These are phyloP conservation scores for Microascus cirrosus DNA, from an alignment of 2,329 filamentous ascomycete genomes.

Conservation along the genomic window DNA sequence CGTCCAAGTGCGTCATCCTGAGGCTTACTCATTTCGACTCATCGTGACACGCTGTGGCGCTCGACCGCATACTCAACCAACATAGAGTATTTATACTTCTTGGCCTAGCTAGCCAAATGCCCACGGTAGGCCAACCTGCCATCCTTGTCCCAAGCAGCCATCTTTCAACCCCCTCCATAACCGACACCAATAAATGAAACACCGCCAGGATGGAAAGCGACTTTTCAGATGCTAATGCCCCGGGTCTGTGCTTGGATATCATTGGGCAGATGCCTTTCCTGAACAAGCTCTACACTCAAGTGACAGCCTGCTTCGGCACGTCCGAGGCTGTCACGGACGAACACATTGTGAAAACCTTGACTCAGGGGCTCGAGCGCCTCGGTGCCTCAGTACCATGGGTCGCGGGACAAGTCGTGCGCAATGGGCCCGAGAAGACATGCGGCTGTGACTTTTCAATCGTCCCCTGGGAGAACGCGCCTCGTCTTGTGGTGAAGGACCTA, in stretches of 20 bases:
- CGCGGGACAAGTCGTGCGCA: constrained; percentile 24
- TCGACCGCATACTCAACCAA: background rate
- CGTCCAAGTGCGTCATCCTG: too few species aligned
- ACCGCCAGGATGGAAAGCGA: background rate
- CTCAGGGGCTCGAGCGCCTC: constrained; percentile 22
- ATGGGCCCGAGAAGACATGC: background rate
- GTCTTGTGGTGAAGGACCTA: constrained; percentile 26
- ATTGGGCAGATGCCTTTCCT: constrained; percentile 2
- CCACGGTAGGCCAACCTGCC: too few species aligned
- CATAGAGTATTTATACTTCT: background rate
- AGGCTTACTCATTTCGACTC: background rate
- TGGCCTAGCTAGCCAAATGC: too few species aligned
- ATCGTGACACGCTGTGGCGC: background rate
- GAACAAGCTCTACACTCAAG: constrained; percentile 27
- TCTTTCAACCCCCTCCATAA: background rate
- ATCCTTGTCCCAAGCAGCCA: too few species aligned
- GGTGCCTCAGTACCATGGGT: constrained; percentile 27
- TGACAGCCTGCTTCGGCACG: constrained; percentile 23
- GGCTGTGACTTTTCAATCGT: background rate
- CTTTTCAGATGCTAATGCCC: background rate
- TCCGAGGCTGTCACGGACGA: constrained; percentile 7
- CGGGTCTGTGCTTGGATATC: background rate
- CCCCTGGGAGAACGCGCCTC: constrained; percentile 8
- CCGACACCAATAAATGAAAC: background rate
- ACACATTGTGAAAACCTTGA: constrained; percentile 14